A percentile compares a stretch with the other conserved stretches of the same genome.
Conservation (phyloP, 192 early-diverging fungal genomes). For the Coemansia sp. region DNA sequence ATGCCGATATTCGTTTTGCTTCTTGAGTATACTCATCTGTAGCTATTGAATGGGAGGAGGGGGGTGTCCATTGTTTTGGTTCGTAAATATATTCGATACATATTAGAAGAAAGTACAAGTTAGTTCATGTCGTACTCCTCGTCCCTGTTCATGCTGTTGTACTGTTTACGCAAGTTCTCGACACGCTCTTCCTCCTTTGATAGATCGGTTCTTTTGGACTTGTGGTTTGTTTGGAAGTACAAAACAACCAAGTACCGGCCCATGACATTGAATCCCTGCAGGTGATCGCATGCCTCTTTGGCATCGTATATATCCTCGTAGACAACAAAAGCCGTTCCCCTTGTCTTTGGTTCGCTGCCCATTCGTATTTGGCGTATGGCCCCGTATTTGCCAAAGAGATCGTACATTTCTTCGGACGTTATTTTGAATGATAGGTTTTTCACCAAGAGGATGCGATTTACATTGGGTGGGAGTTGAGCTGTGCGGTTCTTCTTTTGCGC, state of each 20-base stretch:
- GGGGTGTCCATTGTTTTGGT: neutral
- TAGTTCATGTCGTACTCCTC: slow-evolving; percentile 35
- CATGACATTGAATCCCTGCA: slow-evolving; percentile 95
- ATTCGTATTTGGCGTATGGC: slow-evolving; percentile 89
- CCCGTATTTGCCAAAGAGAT: slow-evolving; percentile 97
- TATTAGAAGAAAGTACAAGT: neutral
- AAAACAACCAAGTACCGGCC: slow-evolving; percentile 93
- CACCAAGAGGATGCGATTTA: slow-evolving; percentile 92
- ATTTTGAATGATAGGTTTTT: slow-evolving; percentile 97
- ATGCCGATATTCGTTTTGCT: slow-evolving; percentile 35
- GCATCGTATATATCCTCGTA: slow-evolving; percentile 99
- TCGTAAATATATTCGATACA: neutral
- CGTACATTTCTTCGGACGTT: slow-evolving; percentile 94
- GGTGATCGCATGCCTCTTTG: slow-evolving; percentile 93
- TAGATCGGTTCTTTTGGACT: slow-evolving; percentile 76
- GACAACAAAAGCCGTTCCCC: slow-evolving; percentile 94
- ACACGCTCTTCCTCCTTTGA: slow-evolving; percentile 76
- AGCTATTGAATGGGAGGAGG: neutral
- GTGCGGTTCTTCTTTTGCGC: slow-evolving; percentile 48
- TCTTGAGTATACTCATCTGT: slow-evolving; percentile 16
- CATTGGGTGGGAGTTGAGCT: slow-evolving; percentile 86
- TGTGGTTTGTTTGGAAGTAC: slow-evolving; percentile 84
- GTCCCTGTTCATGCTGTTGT: slow-evolving; percentile 36
- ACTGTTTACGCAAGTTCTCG: slow-evolving; percentile 61
- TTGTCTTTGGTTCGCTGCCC: slow-evolving; percentile 82